A percentile compares a stretch with the other conserved stretches of the same genome.
Conservation (phyloP, 2,329 filamentous ascomycete genomes). For the Madurella mycetomatis region DNA sequence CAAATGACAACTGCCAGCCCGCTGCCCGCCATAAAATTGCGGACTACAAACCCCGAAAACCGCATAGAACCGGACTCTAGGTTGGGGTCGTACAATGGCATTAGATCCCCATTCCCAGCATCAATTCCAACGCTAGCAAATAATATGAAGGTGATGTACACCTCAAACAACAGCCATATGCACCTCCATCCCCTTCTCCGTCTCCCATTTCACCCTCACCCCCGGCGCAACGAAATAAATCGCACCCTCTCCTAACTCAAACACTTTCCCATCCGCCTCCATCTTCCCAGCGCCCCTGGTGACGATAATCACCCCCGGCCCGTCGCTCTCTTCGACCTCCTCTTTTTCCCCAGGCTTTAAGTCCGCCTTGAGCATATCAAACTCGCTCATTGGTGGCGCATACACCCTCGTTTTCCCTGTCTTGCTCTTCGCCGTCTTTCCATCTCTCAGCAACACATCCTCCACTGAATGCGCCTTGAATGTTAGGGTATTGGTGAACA, state of each 20-base stretch:
- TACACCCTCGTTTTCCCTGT: slow-evolving; percentile 61
- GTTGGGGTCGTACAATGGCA: too few relatives aligned
- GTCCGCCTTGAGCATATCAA: slow-evolving; percentile 60
- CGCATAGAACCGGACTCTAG: too few relatives aligned
- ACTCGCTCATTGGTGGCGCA: slow-evolving; percentile 65
- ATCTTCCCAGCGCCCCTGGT: slow-evolving; percentile 56
- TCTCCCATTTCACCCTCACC: slow-evolving; percentile 31
- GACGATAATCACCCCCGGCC: slow-evolving; percentile 60
- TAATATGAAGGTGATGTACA: too few relatives aligned
- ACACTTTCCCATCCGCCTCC: slow-evolving; percentile 47
- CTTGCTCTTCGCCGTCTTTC: slow-evolving; percentile 46
- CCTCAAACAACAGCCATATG: slow-evolving; percentile 35
- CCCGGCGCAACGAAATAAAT: slow-evolving; percentile 65
- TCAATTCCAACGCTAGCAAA: too few relatives aligned
- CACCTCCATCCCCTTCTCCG: slow-evolving; percentile 32
- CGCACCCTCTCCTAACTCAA: slow-evolving; percentile 56
- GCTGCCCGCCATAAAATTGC: background rate
- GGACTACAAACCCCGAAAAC: too few relatives aligned
- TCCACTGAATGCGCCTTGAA: slow-evolving; percentile 58
- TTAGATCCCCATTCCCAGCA: too few relatives aligned
- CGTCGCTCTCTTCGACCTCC: slow-evolving; percentile 48
- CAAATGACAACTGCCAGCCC: too few relatives aligned
- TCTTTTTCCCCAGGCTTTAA: slow-evolving; percentile 57
- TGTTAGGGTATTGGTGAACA: slow-evolving; percentile 59
- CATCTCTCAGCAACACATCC: slow-evolving; percentile 51